A percentile compares a stretch with the other conserved stretches of the same genome.
Conservation (phyloP, 257 asterid species). For the Agastache rugosa region DNA sequence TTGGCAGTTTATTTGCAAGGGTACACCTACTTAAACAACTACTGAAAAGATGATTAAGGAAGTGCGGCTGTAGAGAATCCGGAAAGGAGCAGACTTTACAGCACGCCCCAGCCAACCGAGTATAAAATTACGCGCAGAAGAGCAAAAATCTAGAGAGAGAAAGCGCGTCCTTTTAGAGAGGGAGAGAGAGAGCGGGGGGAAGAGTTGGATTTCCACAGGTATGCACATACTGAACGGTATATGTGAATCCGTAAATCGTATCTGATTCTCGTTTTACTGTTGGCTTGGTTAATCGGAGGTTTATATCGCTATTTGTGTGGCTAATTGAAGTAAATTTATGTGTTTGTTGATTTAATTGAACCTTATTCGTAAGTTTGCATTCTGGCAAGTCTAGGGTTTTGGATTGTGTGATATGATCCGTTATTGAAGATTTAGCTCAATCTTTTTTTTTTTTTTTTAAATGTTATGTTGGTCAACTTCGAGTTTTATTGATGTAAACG, state of each 20-base stretch:
- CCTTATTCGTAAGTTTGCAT: conserved; percentile 19
- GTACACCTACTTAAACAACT: conserved; percentile 17
- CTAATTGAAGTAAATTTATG: conserved; percentile 19
- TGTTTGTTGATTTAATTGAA: conserved; percentile 26
- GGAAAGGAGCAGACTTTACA: conserved; percentile 31
- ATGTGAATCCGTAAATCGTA: conserved; percentile 28
- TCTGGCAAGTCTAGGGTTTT: conserved; percentile 45
- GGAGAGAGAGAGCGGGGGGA: conserved; percentile 34
- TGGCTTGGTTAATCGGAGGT: neutral
- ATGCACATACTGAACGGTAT: conserved; percentile 19
- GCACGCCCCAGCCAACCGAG: conserved; percentile 31
- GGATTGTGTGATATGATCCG: conserved; percentile 20
- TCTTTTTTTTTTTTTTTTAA: neutral
- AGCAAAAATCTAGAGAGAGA: conserved; percentile 43
- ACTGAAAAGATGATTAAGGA: neutral
- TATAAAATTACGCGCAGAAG: conserved; percentile 38
- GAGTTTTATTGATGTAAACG: conserved; percentile 36
- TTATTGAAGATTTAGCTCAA: neutral
- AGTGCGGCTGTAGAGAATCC: conserved; percentile 34
- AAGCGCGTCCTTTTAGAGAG: conserved; percentile 45
- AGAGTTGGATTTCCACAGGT: conserved; percentile 49
- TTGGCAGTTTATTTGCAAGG: neutral
- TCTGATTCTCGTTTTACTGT: conserved; percentile 19
- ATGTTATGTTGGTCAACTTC: conserved; percentile 34
- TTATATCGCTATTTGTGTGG: conserved; percentile 16